These are phyloP conservation scores for Murraya koenigii DNA, from an alignment of 345 rosid genomes.

Conservation along the genomic window DNA sequence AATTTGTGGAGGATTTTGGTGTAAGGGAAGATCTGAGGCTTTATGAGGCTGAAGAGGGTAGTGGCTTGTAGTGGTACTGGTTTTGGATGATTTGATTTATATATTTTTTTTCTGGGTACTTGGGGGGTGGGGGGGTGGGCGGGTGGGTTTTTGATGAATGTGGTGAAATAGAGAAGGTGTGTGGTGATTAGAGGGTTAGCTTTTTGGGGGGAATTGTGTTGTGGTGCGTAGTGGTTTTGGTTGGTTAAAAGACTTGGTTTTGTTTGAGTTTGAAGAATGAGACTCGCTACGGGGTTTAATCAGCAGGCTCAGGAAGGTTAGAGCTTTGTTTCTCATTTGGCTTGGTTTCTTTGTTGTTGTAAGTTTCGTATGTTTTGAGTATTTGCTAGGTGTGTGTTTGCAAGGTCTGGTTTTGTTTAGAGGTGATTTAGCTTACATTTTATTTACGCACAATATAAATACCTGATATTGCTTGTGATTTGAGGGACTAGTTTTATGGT, in stretches of 20 bases:
- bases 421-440: background rate
- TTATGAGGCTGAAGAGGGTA: constrained; percentile 26
- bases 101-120: background rate
- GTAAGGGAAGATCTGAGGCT: constrained; percentile 19
- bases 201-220: background rate
- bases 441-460: background rate
- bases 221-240: constrained; percentile 8
- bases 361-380: background rate
- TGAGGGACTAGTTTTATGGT: background rate
- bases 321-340: background rate
- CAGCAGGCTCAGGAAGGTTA: constrained; percentile 56
- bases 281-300: constrained; percentile 52
- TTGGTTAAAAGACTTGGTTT: constrained; percentile 1
- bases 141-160: constrained; percentile 16
- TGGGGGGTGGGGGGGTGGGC: constrained; percentile 3
- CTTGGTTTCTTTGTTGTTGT: background rate
- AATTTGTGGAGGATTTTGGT: background rate
- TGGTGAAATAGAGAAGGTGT: background rate
- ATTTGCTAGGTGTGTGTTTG: background rate
- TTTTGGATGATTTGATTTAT: constrained; percentile 23
- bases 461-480: background rate
- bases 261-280: constrained; percentile 35
- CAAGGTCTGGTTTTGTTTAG: background rate
- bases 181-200: background rate
- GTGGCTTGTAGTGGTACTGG: constrained; percentile 23